These are phyloP conservation scores for Xerocomellus amylosporus DNA, from an alignment of 768 basidiomycete genomes.

Conservation along the genomic window DNA sequence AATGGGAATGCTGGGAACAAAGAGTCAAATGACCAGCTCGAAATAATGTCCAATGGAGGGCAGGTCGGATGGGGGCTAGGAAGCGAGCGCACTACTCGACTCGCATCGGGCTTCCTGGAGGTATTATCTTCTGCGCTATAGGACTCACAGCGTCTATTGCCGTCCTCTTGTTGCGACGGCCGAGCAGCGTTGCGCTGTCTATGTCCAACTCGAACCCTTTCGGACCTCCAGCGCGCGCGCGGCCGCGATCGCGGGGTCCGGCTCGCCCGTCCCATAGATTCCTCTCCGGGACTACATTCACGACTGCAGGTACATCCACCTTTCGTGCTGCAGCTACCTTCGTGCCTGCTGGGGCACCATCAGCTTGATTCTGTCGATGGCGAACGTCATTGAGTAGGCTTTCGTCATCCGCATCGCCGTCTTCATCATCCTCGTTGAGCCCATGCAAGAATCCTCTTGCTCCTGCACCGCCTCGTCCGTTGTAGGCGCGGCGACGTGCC, in stretches of 20 bases:
- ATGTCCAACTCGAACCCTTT: constrained; percentile 81
- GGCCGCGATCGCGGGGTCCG: constrained; percentile 61
- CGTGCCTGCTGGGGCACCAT: constrained; percentile 1
- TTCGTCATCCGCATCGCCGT: constrained; percentile 48
- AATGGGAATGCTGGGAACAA: background rate
- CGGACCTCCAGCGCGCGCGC: constrained; percentile 25
- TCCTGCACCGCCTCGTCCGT: constrained; percentile 76
- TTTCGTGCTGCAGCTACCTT: constrained; percentile 15
- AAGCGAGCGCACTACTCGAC: constrained; percentile 15
- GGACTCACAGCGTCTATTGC: constrained; percentile 34
- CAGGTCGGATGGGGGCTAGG: background rate
- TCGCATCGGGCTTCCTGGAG: constrained; percentile 35
- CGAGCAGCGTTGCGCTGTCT: constrained; percentile 82
- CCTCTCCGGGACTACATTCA: constrained; percentile 20
- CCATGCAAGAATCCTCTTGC: constrained; percentile 73
- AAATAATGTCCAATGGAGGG: background rate
- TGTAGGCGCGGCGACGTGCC: constrained; percentile 77
- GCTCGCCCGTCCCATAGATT: constrained; percentile 60
- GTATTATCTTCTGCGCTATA: constrained; percentile 25
- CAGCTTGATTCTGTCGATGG: constrained; percentile 37
- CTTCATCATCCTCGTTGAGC: constrained; percentile 93
- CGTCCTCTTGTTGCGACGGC: constrained; percentile 54
- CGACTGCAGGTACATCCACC: constrained; percentile 4
- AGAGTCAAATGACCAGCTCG: background rate
- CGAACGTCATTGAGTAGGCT: constrained; percentile 49